Evolutionary conservation across 2,329 filamentous ascomycete species (phyloP).

Genomic region (Samsoniella hepiali): DNA sequence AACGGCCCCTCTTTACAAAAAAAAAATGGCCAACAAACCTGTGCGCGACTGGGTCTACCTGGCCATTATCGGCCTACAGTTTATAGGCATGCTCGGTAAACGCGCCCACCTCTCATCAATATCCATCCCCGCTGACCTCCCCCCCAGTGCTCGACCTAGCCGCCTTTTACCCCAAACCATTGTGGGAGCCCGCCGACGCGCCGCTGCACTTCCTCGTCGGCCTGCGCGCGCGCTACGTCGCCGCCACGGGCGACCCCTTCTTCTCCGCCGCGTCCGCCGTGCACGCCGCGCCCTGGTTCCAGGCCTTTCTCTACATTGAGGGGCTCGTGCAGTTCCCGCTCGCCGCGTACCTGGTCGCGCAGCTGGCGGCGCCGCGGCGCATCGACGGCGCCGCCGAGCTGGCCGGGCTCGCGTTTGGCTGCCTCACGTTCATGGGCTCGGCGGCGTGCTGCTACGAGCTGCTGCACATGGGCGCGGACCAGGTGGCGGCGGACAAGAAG

Average conservation of each 20-base stretch:
- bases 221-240: constrained; percentile 46
- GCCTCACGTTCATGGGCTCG: constrained; percentile 51
- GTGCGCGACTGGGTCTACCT: constrained; percentile 37
- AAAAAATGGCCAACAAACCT: constrained; percentile 7
- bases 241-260: constrained; percentile 52
- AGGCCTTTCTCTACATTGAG: constrained; percentile 50
- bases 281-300: constrained; percentile 47
- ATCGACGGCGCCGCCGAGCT: constrained; percentile 45
- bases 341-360: constrained; percentile 44
- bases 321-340: constrained; percentile 49
- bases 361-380: constrained; percentile 33
- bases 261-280: constrained; percentile 37
- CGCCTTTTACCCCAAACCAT: constrained; percentile 47
- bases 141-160: constrained; percentile 51
- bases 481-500: constrained; percentile 46
- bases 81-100: constrained; percentile 37
- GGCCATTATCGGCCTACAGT: constrained; percentile 32
- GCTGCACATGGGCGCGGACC: constrained; percentile 44
- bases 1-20: background rate
- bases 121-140: background rate
- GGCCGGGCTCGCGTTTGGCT: constrained; percentile 48
- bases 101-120: constrained; percentile 14
- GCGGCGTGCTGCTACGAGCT: constrained; percentile 50
- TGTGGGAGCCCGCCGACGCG: constrained; percentile 40
- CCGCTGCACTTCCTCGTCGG: constrained; percentile 48